Base-by-base conservation (phyloP, 148 eudicot species). In the Chenopodium quinoa region DNA sequence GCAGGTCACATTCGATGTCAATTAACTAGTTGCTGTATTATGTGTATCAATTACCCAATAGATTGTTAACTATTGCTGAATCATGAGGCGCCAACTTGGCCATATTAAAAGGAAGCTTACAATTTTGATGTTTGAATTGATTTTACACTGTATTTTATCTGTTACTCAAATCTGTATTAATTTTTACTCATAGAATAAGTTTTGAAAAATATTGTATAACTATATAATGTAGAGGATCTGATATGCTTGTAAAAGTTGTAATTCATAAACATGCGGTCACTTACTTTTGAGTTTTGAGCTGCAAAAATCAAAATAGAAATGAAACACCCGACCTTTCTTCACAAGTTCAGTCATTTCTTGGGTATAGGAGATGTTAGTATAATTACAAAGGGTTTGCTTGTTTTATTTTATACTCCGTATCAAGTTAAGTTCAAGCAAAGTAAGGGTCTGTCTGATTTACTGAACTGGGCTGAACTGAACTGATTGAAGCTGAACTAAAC, bases 1-100 rank as follows among this genome's bases (percentile, higher is more conserved):
- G 75, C 84, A 82, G 84, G 75, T 82, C 69, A 68, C 76, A 17
- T 25, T 58, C 48, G 31, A 37, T 68, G 58, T 37, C 47, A 16
- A 25, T 69, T 7, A 75, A 32, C 19, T 56, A 70, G 67, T 58
- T 34, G 58, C 25, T 76, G 68, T 76, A 82, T 68, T 44, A 56
- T 56, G 80, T 76, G 68, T 76, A 69, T 52, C 75, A 32, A 44
- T 2, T 64, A 52, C 54, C n/a, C 34, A 50, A 20, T 46, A 80
- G 32, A 73, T 54, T 58, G 20, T 54, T 32, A 81, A 78, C 44
- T 31, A 54, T 29, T 68, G 75, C 67, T 76, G 58, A 67, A 69
- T 65, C 44, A 56, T 3, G 60, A 82, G 66, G 60, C 76, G 76
- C 68, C 34, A 47, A 52, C n/a, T 40, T 75, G 75, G 76, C 54